phyloP scores from a whole-genome alignment of 139 green algal species.

The Closterium sp. region DNA sequence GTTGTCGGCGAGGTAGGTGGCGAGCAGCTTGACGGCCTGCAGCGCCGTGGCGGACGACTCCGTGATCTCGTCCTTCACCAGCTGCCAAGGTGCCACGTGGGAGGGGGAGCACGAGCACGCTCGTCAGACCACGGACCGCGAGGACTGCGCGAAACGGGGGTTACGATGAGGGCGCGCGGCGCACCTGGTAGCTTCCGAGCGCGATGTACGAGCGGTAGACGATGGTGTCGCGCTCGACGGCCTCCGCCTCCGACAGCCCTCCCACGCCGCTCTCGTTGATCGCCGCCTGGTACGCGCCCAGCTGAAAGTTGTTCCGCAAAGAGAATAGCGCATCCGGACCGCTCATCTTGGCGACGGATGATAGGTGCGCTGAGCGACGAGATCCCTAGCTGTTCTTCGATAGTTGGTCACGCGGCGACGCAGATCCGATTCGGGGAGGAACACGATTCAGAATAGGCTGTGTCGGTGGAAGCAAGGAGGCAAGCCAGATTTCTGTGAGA shows the following conservation, averaged over 20 bases:
- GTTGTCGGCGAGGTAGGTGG: constrained; percentile 68
- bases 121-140: neutral
- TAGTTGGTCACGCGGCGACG: too few relatives aligned
- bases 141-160: neutral
- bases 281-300: constrained; percentile 87
- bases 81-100: constrained; percentile 60
- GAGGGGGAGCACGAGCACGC: neutral
- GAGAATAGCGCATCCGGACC: constrained; percentile 69
- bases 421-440: too few relatives aligned
- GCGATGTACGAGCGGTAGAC: constrained; percentile 95
- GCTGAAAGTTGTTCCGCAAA: constrained; percentile 86
- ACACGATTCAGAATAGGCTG: too few relatives aligned
- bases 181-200: constrained; percentile 68
- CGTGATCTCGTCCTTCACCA: constrained; percentile 87
- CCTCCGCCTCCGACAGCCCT: constrained; percentile 70
- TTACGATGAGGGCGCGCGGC: neutral
- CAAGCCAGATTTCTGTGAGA: too few relatives aligned
- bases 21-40: constrained; percentile 86
- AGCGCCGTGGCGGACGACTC: constrained; percentile 71
- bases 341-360: constrained; percentile 20
- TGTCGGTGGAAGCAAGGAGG: too few relatives aligned
- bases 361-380: neutral
- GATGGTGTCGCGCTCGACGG: constrained; percentile 78
- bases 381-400: too few relatives aligned
- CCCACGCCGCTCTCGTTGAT: constrained; percentile 88